Evolutionary conservation across 331 rosid species (phyloP), one percentile per base, ranked within the genome.

Genomic region (Rosa hybrid): DNA sequence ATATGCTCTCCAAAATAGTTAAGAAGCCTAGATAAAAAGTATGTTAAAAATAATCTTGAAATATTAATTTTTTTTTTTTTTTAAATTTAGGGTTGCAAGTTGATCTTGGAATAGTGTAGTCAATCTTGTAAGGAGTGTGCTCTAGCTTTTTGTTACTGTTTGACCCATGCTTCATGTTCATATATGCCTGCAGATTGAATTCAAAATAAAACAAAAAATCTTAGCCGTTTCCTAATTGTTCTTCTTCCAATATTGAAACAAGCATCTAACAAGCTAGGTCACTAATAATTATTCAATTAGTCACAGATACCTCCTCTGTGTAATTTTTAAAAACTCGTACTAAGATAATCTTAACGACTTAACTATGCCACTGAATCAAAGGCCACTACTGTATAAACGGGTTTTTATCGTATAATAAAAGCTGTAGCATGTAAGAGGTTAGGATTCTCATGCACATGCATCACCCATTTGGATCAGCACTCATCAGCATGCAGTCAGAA

Each of bases 381-480:
- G 12, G 46, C 14, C 25, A 46, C 45, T 62, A 5, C 71, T 27
- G 45, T 20, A 74, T n/a, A 20, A 5, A 54, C 38, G 30, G 68
- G 17, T 23, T 62, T 17, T 59, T 25, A 62, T 62, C 8, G 68
- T 25, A 23, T 6, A 62, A 73, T 39, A 39, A 18, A 3, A 30
- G 8, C 23, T 62, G 80, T 23, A 46, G 39, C 17, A 56, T 57
- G 79, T 74, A 71, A 53, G 81, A 81, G 82, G 86, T 72, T 77
- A 81, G 82, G 85, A 87, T 86, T 84, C 88, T 75, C 77, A 80
- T 65, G 88, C 97, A 88, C 88, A 71, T 82, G 89, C 1, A 64
- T 64, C 83, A 80, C 76, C 81, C 76, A 80, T 81, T 81, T 79
- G 86, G 79, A 78, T 65, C 86, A 45, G 75, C 79, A n/a, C 5